A percentile compares a stretch with the other conserved stretches of the same genome.
These are phyloP conservation scores for Penicillium sp. DNA, from an alignment of 2,329 filamentous ascomycete genomes.

Conservation along the genomic window DNA sequence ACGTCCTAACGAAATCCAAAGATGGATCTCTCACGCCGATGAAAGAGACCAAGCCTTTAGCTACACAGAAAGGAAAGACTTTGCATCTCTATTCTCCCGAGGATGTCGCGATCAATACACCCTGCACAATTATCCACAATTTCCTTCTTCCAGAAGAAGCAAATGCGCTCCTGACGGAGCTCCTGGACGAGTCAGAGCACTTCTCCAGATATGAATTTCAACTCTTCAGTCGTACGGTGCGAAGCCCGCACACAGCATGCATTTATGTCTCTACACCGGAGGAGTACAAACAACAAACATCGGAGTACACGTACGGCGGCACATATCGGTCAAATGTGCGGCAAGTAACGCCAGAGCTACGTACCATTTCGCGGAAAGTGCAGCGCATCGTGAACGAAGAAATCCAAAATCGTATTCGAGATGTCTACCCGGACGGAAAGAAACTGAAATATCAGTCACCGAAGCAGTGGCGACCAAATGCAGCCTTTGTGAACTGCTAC, in stretches of 20 bases:
- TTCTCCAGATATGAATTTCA: constrained; percentile 76
- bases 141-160: constrained; percentile 75
- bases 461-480: constrained; percentile 76
- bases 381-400: constrained; percentile 75
- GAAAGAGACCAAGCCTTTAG: constrained; percentile 16
- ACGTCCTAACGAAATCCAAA: constrained; percentile 50
- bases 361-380: constrained; percentile 68
- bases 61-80: constrained; percentile 77
- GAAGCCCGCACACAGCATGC: constrained; percentile 78
- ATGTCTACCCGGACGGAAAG: constrained; percentile 65
- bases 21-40: constrained; percentile 17
- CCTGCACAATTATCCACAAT: constrained; percentile 90
- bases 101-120: constrained; percentile 80
- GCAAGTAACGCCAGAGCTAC: constrained; percentile 72
- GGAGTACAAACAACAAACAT: constrained; percentile 69
- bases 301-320: constrained; percentile 86
- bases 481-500: constrained; percentile 94
- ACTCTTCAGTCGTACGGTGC: constrained; percentile 83
- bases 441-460: constrained; percentile 80
- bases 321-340: constrained; percentile 73
- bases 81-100: constrained; percentile 79
- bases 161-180: constrained; percentile 70
- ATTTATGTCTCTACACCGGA: constrained; percentile 78
- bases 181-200: constrained; percentile 70
- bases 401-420: constrained; percentile 68